Percentiles rank a stretch among this genome's conserved stretches.
phyloP scores from a whole-genome alignment of 169 alveolate genomes.

The Plasmodium yoelii region DNA sequence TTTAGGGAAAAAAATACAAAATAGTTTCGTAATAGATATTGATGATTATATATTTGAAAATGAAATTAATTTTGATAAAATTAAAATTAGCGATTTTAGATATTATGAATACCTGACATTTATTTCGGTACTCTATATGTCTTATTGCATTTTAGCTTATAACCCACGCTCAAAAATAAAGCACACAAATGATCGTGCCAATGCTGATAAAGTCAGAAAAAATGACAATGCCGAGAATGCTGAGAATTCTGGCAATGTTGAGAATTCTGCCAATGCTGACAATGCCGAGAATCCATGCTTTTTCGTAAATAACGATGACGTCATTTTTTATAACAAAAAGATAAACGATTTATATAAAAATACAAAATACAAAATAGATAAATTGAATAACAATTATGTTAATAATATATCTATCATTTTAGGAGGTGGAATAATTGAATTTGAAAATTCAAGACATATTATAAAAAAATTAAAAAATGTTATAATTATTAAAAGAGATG shows the following conservation, averaged over 20 bases:
- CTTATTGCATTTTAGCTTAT: slow-evolving; percentile 5
- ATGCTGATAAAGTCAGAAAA: too few relatives aligned
- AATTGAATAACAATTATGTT: not conserved
- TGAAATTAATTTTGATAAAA: slow-evolving; percentile 22
- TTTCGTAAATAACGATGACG: slow-evolving; percentile 5
- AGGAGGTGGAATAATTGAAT: slow-evolving; percentile 63
- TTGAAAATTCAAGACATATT: slow-evolving; percentile 18
- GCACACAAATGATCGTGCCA: too few relatives aligned
- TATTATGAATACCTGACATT: slow-evolving; percentile 42
- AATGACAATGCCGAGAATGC: too few relatives aligned
- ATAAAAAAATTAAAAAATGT: slow-evolving; percentile 26
- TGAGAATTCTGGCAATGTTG: too few relatives aligned
- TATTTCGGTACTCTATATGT: slow-evolving; percentile 20
- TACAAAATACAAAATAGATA: not conserved
- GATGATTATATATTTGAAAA: slow-evolving; percentile 28
- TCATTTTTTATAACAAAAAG: slow-evolving; percentile 35
- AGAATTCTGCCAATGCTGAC: too few relatives aligned
- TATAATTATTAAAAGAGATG: slow-evolving; percentile 14
- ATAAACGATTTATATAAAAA: slow-evolving; percentile 8
- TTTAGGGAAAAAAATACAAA: slow-evolving; percentile 22
- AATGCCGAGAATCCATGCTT: too few relatives aligned
- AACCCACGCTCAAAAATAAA: not conserved
- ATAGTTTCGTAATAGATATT: slow-evolving; percentile 28
- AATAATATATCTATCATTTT: slow-evolving; percentile 24
- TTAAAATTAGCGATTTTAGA: slow-evolving; percentile 32